These are phyloP conservation scores for Mycena floridula DNA, from an alignment of 768 basidiomycete species.

Conservation along the genomic window DNA sequence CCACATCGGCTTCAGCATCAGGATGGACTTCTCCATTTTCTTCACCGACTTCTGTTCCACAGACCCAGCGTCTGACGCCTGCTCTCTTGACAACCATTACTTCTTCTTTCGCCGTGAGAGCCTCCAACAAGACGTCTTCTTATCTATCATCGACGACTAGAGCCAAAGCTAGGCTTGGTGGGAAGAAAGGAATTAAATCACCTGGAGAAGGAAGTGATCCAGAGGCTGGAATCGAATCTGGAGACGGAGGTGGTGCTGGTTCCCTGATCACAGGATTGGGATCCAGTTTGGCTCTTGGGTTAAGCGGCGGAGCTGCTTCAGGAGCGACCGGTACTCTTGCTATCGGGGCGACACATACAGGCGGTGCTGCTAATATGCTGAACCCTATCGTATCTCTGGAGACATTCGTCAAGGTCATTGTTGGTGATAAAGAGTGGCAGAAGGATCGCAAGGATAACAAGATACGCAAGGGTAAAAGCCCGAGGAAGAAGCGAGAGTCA, in stretches of 20 bases:
- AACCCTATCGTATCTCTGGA: conserved; percentile 47
- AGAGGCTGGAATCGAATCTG: conserved; percentile 1
- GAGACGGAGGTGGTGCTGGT: conserved; percentile 2
- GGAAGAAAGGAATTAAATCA: neutral
- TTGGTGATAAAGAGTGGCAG: conserved; percentile 21
- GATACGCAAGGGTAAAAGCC: neutral
- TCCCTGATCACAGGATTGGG: neutral
- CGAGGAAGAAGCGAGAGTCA: neutral
- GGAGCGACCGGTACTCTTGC: conserved; percentile 15
- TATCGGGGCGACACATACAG: neutral
- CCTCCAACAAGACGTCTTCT: neutral
- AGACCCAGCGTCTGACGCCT: neutral
- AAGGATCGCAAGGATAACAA: conserved; percentile 17
- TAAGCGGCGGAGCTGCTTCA: neutral
- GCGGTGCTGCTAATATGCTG: conserved; percentile 35
- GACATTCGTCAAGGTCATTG: conserved; percentile 40
- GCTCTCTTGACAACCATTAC: neutral
- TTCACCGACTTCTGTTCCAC: neutral
- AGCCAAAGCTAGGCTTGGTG: too few relatives aligned
- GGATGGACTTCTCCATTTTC: neutral
- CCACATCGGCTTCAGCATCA: neutral
- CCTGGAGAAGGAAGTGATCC: neutral
- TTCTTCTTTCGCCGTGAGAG: neutral
- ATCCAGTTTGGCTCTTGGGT: neutral
- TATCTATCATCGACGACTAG: too few relatives aligned